Evolutionary conservation across 305 asterid species (phyloP), one percentile per base, ranked within the genome.

Genomic region (Fraxinus latifolia): DNA sequence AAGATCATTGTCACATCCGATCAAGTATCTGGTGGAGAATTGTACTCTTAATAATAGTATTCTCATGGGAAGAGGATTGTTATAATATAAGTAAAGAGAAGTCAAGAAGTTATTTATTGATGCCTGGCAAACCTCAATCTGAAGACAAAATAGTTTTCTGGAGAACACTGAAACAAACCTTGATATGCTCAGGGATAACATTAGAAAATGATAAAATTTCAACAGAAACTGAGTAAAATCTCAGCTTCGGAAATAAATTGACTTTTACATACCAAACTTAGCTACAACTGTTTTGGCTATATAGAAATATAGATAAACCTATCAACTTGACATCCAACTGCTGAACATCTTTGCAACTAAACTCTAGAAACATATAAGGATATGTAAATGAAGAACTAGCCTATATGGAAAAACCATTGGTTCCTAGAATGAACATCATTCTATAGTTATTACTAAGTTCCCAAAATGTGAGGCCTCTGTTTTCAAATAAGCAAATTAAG

Each of bases 1-100:
- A 77, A 96, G 95, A 55, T 87, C 55, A 85, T 93, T 96, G 85
- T 96, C 99, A 79, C 98, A 96, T 60, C 99, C 98, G 78, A 96
- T 88, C 87, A 94, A 91, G 83, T 96, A 96, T 87, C 99, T 96
- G 92, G 19, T 68, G 82, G 71, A 85, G 70, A 88, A 79, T 74
- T 17, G 32, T 14, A 80, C 23, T 71, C 62, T 14, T 80, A 47
- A 33, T 47, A 47, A 14, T 82, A 68, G 23, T 3, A 60, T 19
- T 60, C 31, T 5, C 32, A 8, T 62, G 71, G 31, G 70, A 60
- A 60, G 14, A 19, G 31, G 9, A 60, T 60, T 25, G 17, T 65
- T 65, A 65, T 7, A 65, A 65, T 9, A 67, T 67, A 12, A 9
- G 32, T 8, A 11, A 23, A 27, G 73, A 65, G 73, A n/a, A 27